Evolutionary conservation across 2,329 filamentous ascomycete genomes (phyloP).

Genomic region (Elsinoe fawcettii): DNA sequence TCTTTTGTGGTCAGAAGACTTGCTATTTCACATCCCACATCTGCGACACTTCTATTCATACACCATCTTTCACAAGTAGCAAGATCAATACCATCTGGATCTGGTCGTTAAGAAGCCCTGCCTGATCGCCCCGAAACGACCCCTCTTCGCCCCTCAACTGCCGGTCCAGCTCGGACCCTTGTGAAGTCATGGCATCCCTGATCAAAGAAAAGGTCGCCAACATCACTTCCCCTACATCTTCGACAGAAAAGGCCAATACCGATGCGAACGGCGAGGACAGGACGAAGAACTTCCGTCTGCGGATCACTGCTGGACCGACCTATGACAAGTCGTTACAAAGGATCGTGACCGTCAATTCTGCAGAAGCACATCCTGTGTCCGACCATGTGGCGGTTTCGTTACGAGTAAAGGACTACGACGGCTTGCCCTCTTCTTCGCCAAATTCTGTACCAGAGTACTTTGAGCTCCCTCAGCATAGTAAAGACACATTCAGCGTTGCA

Average conservation of each 20-base stretch:
- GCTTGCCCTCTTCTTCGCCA: constrained; percentile 62
- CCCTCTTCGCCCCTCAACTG: constrained; percentile 2
- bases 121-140: not conserved
- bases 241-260: constrained; percentile 14
- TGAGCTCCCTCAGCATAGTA: constrained; percentile 56
- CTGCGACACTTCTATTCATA: too few relatives aligned
- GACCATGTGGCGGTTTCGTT: constrained; percentile 63
- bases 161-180: not conserved
- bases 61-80: not conserved
- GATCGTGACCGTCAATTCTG: constrained; percentile 65
- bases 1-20: not conserved
- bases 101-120: not conserved
- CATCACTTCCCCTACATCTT: not conserved
- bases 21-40: not conserved
- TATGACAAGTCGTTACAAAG: constrained; percentile 65
- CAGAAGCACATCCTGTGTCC: constrained; percentile 51
- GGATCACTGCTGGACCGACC: constrained; percentile 68
- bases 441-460: constrained; percentile 64
- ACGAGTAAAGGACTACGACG: constrained; percentile 57
- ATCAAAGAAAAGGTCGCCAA: constrained; percentile 21
- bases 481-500: constrained; percentile 77
- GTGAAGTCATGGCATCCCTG: constrained; percentile 21
- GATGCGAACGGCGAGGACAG: constrained; percentile 19
- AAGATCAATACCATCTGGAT: not conserved
- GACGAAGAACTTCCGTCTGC: constrained; percentile 61